phyloP scores from a whole-genome alignment of 164 flowering plant species.

The Annona cherimola region DNA sequence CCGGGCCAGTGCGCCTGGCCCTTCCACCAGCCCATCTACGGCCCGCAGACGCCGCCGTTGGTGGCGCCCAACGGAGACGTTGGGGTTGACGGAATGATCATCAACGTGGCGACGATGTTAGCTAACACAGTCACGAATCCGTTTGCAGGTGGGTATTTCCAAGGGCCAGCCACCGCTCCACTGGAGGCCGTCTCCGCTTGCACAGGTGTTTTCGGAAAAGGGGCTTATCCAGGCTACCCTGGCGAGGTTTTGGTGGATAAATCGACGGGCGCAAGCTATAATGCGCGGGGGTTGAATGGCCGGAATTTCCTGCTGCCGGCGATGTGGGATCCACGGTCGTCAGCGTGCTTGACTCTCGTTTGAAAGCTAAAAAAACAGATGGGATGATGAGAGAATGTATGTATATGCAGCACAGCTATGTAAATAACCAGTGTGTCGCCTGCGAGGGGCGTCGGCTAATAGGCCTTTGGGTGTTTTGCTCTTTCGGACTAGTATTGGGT shows the following conservation, averaged over 20 bases:
- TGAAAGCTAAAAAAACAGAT: constrained; percentile 13
- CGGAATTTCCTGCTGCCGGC: constrained; percentile 67
- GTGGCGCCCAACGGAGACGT: constrained; percentile 78
- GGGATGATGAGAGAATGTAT: neutral
- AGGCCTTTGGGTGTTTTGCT: too few relatives aligned
- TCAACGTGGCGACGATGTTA: constrained; percentile 63
- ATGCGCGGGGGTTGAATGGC: constrained; percentile 62
- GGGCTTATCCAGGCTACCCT: constrained; percentile 78
- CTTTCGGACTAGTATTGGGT: too few relatives aligned
- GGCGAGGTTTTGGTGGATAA: constrained; percentile 55
- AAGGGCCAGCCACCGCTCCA: constrained; percentile 63
- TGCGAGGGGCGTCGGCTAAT: too few relatives aligned
- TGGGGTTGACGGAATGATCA: constrained; percentile 82
- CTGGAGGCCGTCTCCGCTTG: constrained; percentile 82
- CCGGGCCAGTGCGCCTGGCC: constrained; percentile 97
- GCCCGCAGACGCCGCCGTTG: constrained; percentile 73
- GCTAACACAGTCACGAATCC: constrained; percentile 85
- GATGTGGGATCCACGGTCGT: constrained; percentile 75
- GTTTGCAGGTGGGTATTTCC: constrained; percentile 58
- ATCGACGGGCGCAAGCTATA: constrained; percentile 62
- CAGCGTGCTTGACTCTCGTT: constrained; percentile 49
- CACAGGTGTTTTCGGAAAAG: constrained; percentile 63
- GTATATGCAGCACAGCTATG: neutral
- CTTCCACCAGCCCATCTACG: constrained; percentile 74
- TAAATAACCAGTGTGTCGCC: too few relatives aligned